Percentiles rank a stretch among this genome's conserved stretches.
Conservation (phyloP, 495 filamentous ascomycete species). For the Chaetomium fimeti region DNA sequence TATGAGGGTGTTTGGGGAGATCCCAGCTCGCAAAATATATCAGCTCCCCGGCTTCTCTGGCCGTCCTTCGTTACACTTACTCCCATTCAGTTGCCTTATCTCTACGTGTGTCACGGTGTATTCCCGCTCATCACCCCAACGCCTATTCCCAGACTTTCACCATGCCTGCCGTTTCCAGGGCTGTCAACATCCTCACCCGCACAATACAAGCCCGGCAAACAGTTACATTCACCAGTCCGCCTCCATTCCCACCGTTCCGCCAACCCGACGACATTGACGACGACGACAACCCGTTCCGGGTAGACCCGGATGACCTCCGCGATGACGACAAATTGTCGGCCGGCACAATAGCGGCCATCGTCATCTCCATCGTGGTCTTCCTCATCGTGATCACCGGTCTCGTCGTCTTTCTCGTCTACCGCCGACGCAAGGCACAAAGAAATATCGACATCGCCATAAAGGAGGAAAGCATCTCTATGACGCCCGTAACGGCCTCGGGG, state of each 20-base stretch:
- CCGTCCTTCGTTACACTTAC: not conserved
- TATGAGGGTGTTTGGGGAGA: not conserved
- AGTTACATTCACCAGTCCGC: not conserved
- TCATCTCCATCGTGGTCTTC: conserved; percentile 16
- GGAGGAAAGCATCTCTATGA: conserved; percentile 2
- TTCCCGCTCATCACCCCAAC: not conserved
- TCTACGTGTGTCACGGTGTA: too few relatives aligned
- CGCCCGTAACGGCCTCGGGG: not conserved
- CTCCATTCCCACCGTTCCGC: not conserved
- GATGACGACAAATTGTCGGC: not conserved
- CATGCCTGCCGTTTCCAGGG: not conserved
- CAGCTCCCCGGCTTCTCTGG: not conserved
- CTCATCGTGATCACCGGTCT: conserved; percentile 4
- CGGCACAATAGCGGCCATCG: conserved; percentile 17
- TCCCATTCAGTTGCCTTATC: not conserved
- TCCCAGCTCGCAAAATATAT: not conserved
- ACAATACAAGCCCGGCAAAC: not conserved
- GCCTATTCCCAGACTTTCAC: not conserved
- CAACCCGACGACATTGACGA: not conserved
- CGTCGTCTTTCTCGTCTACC: conserved; percentile 4
- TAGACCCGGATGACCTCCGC: not conserved
- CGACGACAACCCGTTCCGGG: not conserved
- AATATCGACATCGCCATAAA: conserved; percentile 4
- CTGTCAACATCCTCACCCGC: not conserved
- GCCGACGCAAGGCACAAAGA: not conserved